phyloP scores from a whole-genome alignment of 768 basidiomycete species.

The Lactifluus pinguis region DNA sequence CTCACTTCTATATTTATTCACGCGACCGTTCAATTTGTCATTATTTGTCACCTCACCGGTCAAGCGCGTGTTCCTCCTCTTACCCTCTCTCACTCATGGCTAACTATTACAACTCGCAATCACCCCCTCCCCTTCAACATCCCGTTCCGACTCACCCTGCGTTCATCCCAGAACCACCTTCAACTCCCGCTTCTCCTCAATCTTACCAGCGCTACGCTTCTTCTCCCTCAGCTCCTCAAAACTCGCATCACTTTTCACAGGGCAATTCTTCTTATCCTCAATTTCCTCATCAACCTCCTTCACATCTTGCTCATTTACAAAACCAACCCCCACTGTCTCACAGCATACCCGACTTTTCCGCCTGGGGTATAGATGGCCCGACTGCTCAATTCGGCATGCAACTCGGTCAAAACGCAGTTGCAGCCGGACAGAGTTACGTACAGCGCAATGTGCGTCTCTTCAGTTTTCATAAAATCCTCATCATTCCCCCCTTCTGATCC shows the following conservation, averaged over 20 bases:
- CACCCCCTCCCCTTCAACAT: conserved; percentile 77
- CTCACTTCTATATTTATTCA: not conserved
- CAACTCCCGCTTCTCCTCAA: conserved; percentile 63
- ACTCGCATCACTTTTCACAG: conserved; percentile 28
- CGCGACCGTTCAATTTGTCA: conserved; percentile 1
- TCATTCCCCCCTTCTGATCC: not conserved
- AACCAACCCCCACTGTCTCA: conserved; percentile 19
- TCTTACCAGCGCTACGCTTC: conserved; percentile 68
- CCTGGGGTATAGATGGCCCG: conserved; percentile 85
- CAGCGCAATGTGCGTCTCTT: conserved; percentile 71
- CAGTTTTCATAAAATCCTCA: not conserved
- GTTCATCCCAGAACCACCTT: conserved; percentile 75
- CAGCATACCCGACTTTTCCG: conserved; percentile 41
- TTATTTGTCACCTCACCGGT: not conserved
- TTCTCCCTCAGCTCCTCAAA: conserved; percentile 37
- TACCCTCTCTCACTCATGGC: not conserved
- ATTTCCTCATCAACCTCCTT: conserved; percentile 37
- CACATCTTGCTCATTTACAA: conserved; percentile 22
- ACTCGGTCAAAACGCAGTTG: conserved; percentile 83
- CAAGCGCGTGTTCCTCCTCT: too few species aligned
- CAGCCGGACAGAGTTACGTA: conserved; percentile 92
- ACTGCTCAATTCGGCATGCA: conserved; percentile 97
- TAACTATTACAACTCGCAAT: conserved; percentile 35
- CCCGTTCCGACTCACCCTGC: conserved; percentile 84
- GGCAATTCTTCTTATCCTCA: conserved; percentile 34